A percentile compares a stretch with the other conserved stretches of the same genome.
Evolutionary conservation across 192 early-diverging fungal genomes (phyloP).

Genomic region (Coemansia sp.): DNA sequence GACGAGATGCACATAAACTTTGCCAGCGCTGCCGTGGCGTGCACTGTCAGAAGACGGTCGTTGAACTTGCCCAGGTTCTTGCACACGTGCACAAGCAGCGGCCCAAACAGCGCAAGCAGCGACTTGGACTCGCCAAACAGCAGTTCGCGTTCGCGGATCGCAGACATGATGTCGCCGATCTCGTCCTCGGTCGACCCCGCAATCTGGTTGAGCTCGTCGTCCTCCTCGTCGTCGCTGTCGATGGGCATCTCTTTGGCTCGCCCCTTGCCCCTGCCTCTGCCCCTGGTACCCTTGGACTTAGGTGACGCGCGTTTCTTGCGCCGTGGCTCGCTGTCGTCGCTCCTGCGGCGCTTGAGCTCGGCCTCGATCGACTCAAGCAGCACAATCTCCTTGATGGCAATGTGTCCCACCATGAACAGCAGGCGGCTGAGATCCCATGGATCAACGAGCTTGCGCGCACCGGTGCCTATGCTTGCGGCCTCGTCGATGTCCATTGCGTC

Average conservation of each 20-base stretch:
- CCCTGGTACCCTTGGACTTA: constrained; percentile 5
- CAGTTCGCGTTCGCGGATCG: constrained; percentile 90
- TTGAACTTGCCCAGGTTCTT: constrained; percentile 78
- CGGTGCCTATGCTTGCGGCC: neutral
- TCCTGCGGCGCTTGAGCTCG: constrained; percentile 85
- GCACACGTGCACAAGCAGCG: constrained; percentile 81
- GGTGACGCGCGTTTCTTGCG: constrained; percentile 45
- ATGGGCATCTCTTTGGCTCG: constrained; percentile 14
- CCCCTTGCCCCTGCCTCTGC: constrained; percentile 24
- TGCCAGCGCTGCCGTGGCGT: constrained; percentile 82
- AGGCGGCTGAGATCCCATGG: constrained; percentile 83
- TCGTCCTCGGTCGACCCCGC: constrained; percentile 95
- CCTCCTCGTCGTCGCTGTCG: constrained; percentile 35
- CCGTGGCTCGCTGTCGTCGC: constrained; percentile 33
- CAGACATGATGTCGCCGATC: constrained; percentile 83
- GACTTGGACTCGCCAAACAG: constrained; percentile 74
- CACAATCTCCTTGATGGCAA: constrained; percentile 95
- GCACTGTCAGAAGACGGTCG: constrained; percentile 83
- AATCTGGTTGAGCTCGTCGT: constrained; percentile 93
- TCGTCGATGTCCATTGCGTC: constrained; percentile 32
- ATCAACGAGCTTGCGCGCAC: constrained; percentile 34
- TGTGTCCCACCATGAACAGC: constrained; percentile 91
- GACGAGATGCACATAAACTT: constrained; percentile 98
- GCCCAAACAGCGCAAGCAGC: constrained; percentile 78
- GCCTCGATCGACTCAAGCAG: constrained; percentile 92